Percentiles rank a stretch among this genome's conserved stretches.
phyloP scores from a whole-genome alignment of 768 basidiomycete species.

The Hysterangium stoloniferum region DNA sequence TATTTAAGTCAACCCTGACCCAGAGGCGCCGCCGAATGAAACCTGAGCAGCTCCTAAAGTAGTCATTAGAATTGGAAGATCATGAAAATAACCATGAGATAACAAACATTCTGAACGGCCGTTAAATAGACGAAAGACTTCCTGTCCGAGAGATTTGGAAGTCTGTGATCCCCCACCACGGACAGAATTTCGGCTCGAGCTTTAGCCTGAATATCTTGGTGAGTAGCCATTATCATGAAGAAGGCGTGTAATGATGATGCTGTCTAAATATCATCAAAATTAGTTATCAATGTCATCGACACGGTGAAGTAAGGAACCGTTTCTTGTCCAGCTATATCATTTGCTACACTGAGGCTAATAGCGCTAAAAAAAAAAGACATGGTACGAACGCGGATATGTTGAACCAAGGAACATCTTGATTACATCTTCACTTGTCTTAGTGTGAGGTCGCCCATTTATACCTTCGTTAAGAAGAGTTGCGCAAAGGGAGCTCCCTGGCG shows the following conservation, averaged over 20 bases:
- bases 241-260: not conserved
- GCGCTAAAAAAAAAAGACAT: not conserved
- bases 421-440: not conserved
- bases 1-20: not conserved
- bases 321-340: not conserved
- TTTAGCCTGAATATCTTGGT: constrained; percentile 14
- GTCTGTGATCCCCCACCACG: constrained; percentile 13
- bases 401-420: not conserved
- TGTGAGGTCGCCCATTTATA: not conserved
- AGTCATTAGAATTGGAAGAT: not conserved
- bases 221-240: not conserved
- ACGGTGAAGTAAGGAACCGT: not conserved
- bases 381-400: not conserved
- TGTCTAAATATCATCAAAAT: not conserved
- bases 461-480: not conserved
- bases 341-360: not conserved
- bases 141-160: constrained; percentile 12
- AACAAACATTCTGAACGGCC: constrained; percentile 11
- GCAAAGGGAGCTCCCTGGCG: not conserved
- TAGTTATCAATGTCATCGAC: not conserved
- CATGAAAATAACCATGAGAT: not conserved
- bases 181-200: constrained; percentile 15
- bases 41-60: not conserved
- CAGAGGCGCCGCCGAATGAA: constrained; percentile 2
- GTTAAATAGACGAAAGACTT: constrained; percentile 13